A percentile compares a stretch with the other conserved stretches of the same genome.
phyloP scores from a whole-genome alignment of 805 yeast species.

The Dipodascus albidus region DNA sequence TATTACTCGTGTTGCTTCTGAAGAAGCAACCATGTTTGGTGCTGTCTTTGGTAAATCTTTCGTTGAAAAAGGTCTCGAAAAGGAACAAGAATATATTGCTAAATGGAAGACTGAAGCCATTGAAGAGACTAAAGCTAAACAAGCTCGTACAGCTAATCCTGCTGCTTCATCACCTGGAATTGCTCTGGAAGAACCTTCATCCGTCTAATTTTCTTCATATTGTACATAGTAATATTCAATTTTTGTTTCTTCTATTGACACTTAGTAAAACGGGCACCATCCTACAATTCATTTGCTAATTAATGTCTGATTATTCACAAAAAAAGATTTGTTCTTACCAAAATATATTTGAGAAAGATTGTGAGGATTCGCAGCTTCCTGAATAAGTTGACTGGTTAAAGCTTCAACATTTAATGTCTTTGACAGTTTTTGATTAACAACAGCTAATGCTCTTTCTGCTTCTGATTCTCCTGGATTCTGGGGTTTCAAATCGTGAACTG shows the following conservation, averaged over 20 bases:
- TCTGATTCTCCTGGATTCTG: slow-evolving; percentile 30
- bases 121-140: slow-evolving; percentile 44
- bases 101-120: slow-evolving; percentile 65
- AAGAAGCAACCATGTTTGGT: slow-evolving; percentile 81
- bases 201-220: not conserved
- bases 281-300: slow-evolving; percentile 13
- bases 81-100: slow-evolving; percentile 61
- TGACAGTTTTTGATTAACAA: slow-evolving; percentile 64
- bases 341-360: slow-evolving; percentile 66
- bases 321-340: slow-evolving; percentile 46
- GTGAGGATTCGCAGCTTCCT: slow-evolving; percentile 55
- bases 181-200: not conserved
- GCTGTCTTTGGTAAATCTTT: slow-evolving; percentile 54
- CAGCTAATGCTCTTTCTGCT: slow-evolving; percentile 66
- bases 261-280: slow-evolving; percentile 27
- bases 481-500: slow-evolving; percentile 13
- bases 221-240: not conserved
- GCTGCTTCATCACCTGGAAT: slow-evolving; percentile 11
- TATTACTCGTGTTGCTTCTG: slow-evolving; percentile 57
- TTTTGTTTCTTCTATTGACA: not conserved
- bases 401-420: slow-evolving; percentile 73
- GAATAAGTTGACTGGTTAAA: slow-evolving; percentile 65
- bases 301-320: not conserved
- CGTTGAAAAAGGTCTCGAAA: slow-evolving; percentile 54
- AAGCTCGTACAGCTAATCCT: slow-evolving; percentile 20